phyloP scores from a whole-genome alignment of 2,329 filamentous ascomycete species.

The Sporothrix curviconia region DNA sequence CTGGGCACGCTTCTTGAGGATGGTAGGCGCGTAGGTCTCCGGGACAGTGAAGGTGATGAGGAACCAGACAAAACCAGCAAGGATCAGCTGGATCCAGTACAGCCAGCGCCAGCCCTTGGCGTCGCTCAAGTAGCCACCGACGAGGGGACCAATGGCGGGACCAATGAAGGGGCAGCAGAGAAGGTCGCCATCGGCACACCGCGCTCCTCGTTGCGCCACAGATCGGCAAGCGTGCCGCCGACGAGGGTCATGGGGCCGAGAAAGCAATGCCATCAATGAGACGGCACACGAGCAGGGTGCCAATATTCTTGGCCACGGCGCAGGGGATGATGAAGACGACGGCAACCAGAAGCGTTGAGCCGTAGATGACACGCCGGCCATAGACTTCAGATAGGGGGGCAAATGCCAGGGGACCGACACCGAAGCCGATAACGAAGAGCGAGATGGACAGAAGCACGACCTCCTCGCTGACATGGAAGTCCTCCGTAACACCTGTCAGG shows the following conservation, averaged over 20 bases:
- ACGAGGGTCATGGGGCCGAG: constrained; percentile 83
- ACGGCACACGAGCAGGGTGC: constrained; percentile 68
- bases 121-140: constrained; percentile 54
- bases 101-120: constrained; percentile 24
- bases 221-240: constrained; percentile 72
- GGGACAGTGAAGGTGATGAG: constrained; percentile 83
- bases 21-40: constrained; percentile 78
- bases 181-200: constrained; percentile 85
- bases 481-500: constrained; percentile 53
- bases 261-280: constrained; percentile 78
- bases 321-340: constrained; percentile 77
- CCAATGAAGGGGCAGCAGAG: constrained; percentile 77
- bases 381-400: constrained; percentile 72
- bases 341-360: constrained; percentile 59
- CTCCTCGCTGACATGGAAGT: constrained; percentile 65
- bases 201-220: constrained; percentile 79
- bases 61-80: constrained; percentile 62
- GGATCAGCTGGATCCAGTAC: constrained; percentile 66
- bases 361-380: constrained; percentile 66
- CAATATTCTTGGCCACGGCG: constrained; percentile 68
- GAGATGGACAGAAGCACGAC: constrained; percentile 66
- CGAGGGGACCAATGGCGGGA: constrained; percentile 68
- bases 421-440: constrained; percentile 76
- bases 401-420: constrained; percentile 72
- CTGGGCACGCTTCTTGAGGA: constrained; percentile 63